Evolutionary conservation across 345 rosid species (phyloP).

Genomic region (Eucalyptus cladocalyx): DNA sequence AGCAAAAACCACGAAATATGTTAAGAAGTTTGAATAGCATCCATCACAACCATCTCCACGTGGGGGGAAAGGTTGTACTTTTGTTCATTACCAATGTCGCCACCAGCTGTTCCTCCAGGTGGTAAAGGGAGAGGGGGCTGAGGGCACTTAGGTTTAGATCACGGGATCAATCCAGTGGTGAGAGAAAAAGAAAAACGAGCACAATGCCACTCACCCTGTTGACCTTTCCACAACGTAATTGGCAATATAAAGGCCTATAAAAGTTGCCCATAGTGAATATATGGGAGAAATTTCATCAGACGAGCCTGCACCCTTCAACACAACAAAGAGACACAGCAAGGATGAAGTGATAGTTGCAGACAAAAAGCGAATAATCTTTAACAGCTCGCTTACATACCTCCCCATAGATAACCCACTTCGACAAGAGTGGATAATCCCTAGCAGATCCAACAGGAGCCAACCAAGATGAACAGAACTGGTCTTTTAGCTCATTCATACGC

Average conservation of each 20-base stretch:
- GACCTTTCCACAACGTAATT: slow-evolving; percentile 95
- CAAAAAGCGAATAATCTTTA: not conserved
- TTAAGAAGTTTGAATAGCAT: not conserved
- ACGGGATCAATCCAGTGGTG: not conserved
- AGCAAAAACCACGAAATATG: not conserved
- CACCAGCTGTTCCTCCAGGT: not conserved
- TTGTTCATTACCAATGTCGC: not conserved
- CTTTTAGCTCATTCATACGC: slow-evolving; percentile 81
- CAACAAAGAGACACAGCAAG: not conserved
- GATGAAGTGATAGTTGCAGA: not conserved
- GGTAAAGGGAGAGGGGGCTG: not conserved
- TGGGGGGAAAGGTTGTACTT: not conserved
- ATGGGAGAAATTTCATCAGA: slow-evolving; percentile 94
- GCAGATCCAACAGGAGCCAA: slow-evolving; percentile 99
- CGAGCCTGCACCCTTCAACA: slow-evolving; percentile 65
- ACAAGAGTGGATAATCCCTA: slow-evolving; percentile 89
- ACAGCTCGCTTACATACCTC: slow-evolving; percentile 38
- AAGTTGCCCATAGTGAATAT: slow-evolving; percentile 96
- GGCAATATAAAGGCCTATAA: slow-evolving; percentile 97
- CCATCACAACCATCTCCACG: not conserved
- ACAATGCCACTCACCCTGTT: slow-evolving; percentile 54
- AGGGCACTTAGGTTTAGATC: not conserved
- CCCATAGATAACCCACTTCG: slow-evolving; percentile 97
- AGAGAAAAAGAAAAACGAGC: not conserved
- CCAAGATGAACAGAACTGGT: slow-evolving; percentile 95